phyloP scores from a whole-genome alignment of 2,329 filamentous ascomycete genomes.

The Talaromyces sp. region DNA sequence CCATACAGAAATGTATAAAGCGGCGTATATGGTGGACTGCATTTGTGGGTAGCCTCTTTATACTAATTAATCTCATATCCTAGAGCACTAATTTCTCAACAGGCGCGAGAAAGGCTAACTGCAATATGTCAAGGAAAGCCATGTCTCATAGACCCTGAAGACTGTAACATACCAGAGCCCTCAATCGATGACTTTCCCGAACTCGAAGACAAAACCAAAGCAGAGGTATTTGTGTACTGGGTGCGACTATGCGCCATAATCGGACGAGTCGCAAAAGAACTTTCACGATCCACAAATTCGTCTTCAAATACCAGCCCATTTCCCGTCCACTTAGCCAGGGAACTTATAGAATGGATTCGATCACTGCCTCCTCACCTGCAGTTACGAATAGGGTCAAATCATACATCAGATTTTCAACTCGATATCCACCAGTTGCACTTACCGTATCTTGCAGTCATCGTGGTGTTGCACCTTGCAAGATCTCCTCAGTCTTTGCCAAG shows the following conservation, averaged over 20 bases:
- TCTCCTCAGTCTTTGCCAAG: neutral
- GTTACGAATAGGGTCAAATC: neutral
- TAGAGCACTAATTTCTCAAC: neutral
- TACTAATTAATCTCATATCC: neutral
- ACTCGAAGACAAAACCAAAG: neutral
- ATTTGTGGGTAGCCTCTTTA: neutral
- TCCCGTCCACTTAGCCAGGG: neutral
- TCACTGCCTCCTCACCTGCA: neutral
- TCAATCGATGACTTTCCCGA: neutral
- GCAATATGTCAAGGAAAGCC: neutral
- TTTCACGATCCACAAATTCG: neutral
- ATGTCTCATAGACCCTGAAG: neutral
- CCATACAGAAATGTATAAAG: neutral
- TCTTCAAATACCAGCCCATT: neutral
- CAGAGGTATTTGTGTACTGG: neutral
- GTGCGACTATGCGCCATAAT: neutral
- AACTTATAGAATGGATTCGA: neutral
- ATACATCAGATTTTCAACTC: neutral
- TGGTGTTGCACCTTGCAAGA: neutral
- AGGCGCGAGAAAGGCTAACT: neutral
- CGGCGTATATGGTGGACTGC: neutral
- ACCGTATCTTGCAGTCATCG: neutral
- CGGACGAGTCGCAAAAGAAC: neutral
- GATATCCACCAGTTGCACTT: neutral
- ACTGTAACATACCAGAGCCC: neutral